Conservation (phyloP, 495 filamentous ascomycete genomes). For the Penicillium bialowiezense region DNA sequence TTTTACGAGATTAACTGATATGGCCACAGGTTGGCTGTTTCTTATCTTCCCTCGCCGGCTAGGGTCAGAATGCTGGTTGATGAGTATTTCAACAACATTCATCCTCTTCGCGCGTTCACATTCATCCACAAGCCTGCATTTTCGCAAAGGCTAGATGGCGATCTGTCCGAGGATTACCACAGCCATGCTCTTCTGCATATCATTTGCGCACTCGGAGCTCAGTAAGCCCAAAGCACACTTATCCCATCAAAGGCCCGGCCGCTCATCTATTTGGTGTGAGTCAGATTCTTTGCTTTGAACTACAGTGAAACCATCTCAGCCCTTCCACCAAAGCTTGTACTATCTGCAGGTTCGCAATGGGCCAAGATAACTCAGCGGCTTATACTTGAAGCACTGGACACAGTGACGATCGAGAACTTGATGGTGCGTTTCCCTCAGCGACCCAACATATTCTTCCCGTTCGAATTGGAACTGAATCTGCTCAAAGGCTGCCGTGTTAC, state of each 20-base stretch:
- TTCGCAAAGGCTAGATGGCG: conserved; percentile 27
- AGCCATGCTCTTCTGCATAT: conserved; percentile 29
- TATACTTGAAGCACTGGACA: conserved; percentile 29
- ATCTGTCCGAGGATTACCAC: conserved; percentile 4
- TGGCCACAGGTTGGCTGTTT: conserved; percentile 15
- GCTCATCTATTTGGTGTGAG: not conserved
- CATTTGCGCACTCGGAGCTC: conserved; percentile 35
- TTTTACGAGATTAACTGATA: not conserved
- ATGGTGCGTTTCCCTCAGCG: conserved; percentile 18
- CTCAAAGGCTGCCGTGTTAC: conserved; percentile 26
- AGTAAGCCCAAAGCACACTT: conserved; percentile 19
- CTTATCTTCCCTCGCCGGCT: conserved; percentile 18
- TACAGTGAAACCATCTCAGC: conserved; percentile 17
- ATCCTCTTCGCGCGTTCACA: conserved; percentile 34
- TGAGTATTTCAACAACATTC: conserved; percentile 37
- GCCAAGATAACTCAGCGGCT: conserved; percentile 25
- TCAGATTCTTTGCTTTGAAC: conserved; percentile 25
- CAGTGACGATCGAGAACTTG: conserved; percentile 32
- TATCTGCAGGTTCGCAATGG: conserved; percentile 28
- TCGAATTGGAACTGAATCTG: not conserved
- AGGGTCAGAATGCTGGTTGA: conserved; percentile 27
- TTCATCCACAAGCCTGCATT: conserved; percentile 38
- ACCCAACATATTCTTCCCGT: not conserved
- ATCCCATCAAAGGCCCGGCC: not conserved
- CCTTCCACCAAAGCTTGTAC: conserved; percentile 13